Conservation (phyloP, 2,329 filamentous ascomycete species). For the Talaromyces sp. region DNA sequence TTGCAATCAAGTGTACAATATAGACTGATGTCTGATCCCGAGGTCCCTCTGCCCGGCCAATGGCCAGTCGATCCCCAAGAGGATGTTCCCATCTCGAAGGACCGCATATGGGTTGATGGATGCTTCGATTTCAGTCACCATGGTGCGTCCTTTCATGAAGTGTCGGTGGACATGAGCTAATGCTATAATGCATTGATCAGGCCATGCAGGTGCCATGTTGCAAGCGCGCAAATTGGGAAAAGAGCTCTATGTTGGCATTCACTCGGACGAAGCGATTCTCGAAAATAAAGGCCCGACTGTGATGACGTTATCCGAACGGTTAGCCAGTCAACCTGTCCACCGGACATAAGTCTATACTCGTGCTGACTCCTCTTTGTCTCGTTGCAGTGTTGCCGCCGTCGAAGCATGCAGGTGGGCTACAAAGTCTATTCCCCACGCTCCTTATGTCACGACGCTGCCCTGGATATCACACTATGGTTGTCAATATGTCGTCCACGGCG, state of each 20-base stretch:
- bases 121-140: conserved; percentile 99
- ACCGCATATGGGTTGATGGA: conserved; percentile 94
- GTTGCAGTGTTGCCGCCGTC: conserved; percentile 71
- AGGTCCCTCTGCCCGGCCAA: conserved; percentile 53
- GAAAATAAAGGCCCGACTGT: conserved; percentile 98
- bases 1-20: not conserved
- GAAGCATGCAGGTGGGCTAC: conserved; percentile 96
- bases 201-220: conserved; percentile 94
- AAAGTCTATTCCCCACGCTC: conserved; percentile 74
- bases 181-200: conserved; percentile 42
- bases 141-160: conserved; percentile 51
- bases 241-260: conserved; percentile 86
- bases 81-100: conserved; percentile 56
- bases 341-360: not conserved
- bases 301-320: conserved; percentile 89
- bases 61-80: conserved; percentile 66
- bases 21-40: conserved; percentile 20
- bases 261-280: conserved; percentile 92
- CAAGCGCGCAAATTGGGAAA: conserved; percentile 88
- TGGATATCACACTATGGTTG: conserved; percentile 97
- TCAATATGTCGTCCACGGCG: conserved; percentile 91
- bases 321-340: conserved; percentile 23
- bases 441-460: conserved; percentile 88
- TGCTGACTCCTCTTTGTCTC: not conserved
- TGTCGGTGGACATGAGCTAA: conserved; percentile 11